Evolutionary conservation across 2,329 filamentous ascomycete species (phyloP).

Genomic region (Mollisia scopiformis): DNA sequence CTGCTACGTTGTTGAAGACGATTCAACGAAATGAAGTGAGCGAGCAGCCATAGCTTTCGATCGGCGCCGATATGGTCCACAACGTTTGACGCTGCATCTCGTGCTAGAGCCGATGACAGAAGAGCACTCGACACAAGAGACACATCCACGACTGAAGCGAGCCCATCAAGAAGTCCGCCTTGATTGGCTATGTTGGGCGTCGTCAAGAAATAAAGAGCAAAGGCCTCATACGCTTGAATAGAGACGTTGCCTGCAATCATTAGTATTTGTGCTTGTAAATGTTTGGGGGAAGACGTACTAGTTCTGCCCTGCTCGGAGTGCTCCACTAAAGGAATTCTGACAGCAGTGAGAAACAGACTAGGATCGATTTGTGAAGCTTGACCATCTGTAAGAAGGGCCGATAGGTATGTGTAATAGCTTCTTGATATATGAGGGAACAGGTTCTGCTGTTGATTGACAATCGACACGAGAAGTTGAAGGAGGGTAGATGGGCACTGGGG

Average conservation of each 20-base stretch:
- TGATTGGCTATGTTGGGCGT: conserved; percentile 31
- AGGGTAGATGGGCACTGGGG: conserved; percentile 21
- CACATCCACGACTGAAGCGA: conserved; percentile 31
- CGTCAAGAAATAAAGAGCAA: conserved; percentile 35
- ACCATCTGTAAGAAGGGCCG: conserved; percentile 22
- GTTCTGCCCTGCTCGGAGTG: conserved; percentile 11
- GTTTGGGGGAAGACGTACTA: conserved; percentile 14
- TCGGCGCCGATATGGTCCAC: conserved; percentile 26
- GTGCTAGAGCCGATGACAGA: conserved; percentile 8
- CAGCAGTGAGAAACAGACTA: conserved; percentile 25
- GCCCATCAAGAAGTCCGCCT: conserved; percentile 26
- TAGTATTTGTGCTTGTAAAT: conserved; percentile 4
- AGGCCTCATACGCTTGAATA: conserved; percentile 31
- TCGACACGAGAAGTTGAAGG: conserved; percentile 30
- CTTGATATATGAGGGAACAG: conserved; percentile 30
- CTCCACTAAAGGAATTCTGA: conserved; percentile 28
- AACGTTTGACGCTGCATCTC: conserved; percentile 26
- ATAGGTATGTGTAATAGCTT: conserved; percentile 35
- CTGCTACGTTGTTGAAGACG: conserved; percentile 40
- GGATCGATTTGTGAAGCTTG: conserved; percentile 13
- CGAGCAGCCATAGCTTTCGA: conserved; percentile 64
- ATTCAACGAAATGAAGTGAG: conserved; percentile 66
- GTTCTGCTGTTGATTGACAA: conserved; percentile 24
- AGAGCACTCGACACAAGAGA: conserved; percentile 32
- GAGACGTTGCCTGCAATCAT: conserved; percentile 19